These are phyloP conservation scores for Lactifluus volemus DNA, from an alignment of 768 basidiomycete genomes.

Conservation along the genomic window DNA sequence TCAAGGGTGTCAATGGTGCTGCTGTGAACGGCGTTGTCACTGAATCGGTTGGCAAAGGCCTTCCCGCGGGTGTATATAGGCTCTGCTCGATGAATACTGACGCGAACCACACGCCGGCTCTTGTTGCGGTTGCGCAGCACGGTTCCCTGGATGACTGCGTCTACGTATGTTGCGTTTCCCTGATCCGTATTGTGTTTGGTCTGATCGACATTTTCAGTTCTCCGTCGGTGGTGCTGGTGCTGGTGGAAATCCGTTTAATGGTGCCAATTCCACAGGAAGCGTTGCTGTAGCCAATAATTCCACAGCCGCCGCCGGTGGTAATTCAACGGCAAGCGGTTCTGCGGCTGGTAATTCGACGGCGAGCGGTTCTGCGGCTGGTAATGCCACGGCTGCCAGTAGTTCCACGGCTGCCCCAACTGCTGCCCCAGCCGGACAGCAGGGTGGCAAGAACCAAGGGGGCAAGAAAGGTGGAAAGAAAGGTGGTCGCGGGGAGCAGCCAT, in stretches of 20 bases:
- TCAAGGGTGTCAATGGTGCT: slow-evolving; percentile 43
- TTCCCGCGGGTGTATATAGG: slow-evolving; percentile 37
- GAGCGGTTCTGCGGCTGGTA: slow-evolving; percentile 8
- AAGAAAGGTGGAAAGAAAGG: not conserved
- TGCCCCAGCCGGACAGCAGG: not conserved
- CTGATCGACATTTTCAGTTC: slow-evolving; percentile 6
- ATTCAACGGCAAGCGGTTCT: not conserved
- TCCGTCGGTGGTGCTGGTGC: not conserved
- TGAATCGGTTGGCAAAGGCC: slow-evolving; percentile 33
- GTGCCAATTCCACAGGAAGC: not conserved
- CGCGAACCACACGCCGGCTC: slow-evolving; percentile 35
- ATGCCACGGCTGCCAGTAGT: not conserved
- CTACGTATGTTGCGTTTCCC: slow-evolving; percentile 26
- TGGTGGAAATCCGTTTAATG: not conserved
- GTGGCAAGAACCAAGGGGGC: no score
- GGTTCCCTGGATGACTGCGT: slow-evolving; percentile 33
- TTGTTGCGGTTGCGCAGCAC: slow-evolving; percentile 36
- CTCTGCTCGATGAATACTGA: slow-evolving; percentile 36
- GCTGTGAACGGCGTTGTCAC: slow-evolving; percentile 36
- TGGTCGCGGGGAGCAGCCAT: no score
- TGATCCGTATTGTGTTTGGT: not conserved
- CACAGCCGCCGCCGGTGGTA: not conserved
- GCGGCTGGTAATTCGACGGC: slow-evolving; percentile 10
- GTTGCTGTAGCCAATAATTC: slow-evolving; percentile 10
- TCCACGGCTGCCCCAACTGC: no score